Base-by-base conservation (phyloP, 2,329 filamentous ascomycete species). In the Talaromyces marneffei region DNA sequence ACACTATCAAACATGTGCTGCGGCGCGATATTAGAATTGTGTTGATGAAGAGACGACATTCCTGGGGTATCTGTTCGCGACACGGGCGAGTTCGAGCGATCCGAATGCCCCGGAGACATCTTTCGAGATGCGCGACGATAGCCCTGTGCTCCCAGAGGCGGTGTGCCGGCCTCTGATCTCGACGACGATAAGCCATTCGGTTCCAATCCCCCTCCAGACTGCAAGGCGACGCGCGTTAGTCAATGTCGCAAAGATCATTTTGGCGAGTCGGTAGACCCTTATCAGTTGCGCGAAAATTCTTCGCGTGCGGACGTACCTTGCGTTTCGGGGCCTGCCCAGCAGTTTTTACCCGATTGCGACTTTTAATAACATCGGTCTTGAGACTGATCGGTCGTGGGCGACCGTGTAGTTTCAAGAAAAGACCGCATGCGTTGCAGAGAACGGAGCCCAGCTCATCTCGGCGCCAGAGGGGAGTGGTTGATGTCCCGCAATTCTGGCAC, bases 321-420 rank as follows among this genome's bases (percentile, higher is more conserved):
- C 92, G 92, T 70, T 91, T 89, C 52, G 87, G 86, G 65, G 90
- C 85, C 70, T 92, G 84, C 2, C 81, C 90, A 8, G 89, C 85
- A 59, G 92, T 94, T 82, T 97, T 97, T 69, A 97, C 93, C 66
- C 94, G 87, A 78, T 99, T 99, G 71, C 94, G 91, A 80, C 92
- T 97, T 82, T 99, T 99, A 80, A 99, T 99, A 68, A 97, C 93
- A 81, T 99, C 94, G 54, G 94, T 97, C 83, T 99, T 99, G 70
- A 99, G 84, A 69, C 91, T 96, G 75, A 96, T 97, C 68, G 94
- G 94, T 61, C 94, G 88, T 63, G 94, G 87, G 27, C 92, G 89
- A 66, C 92, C 92, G 75, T 99, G 94, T 68, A 99, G 84, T 83
- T 99, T 99, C 71, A 97, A 84, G 77, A 97, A 99, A 61, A 99